These are phyloP conservation scores for Lactarius akahatsu DNA, from an alignment of 768 basidiomycete genomes.

Conservation along the genomic window DNA sequence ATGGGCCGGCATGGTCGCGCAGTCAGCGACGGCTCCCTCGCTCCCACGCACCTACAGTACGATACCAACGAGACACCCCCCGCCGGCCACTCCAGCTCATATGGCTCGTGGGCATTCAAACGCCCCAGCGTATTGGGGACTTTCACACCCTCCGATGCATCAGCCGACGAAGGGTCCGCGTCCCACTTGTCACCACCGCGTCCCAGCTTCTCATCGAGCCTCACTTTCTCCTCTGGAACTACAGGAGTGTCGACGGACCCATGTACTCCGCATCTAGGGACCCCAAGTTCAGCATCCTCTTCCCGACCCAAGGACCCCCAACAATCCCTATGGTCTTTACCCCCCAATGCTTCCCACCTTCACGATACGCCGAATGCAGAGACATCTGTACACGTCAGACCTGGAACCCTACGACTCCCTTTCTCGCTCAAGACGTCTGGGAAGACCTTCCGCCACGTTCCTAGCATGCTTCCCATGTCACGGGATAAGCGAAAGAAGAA, in stretches of 20 bases:
- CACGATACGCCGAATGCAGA: constrained; percentile 38
- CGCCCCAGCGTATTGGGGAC: constrained; percentile 61
- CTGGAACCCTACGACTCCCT: constrained; percentile 37
- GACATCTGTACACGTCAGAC: constrained; percentile 29
- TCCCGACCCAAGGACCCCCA: constrained; percentile 38
- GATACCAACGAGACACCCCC: constrained; percentile 11
- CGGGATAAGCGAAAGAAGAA: constrained; percentile 57
- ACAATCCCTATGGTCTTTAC: constrained; percentile 42
- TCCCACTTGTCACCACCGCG: constrained; percentile 35
- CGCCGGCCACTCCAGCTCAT: constrained; percentile 13
- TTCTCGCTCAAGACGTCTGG: constrained; percentile 34
- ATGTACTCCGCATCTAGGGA: constrained; percentile 34
- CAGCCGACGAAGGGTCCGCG: constrained; percentile 32
- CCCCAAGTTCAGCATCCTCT: constrained; percentile 39
- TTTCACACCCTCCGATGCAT: constrained; percentile 50
- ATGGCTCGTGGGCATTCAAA: constrained; percentile 35
- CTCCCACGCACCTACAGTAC: constrained; percentile 6
- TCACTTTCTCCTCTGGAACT: constrained; percentile 30
- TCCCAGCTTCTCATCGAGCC: constrained; percentile 31
- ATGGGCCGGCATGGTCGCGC: constrained; percentile 38
- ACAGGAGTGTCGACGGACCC: constrained; percentile 27
- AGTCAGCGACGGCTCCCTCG: constrained; percentile 34
- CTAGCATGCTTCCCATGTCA: constrained; percentile 31
- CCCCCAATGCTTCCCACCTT: constrained; percentile 42
- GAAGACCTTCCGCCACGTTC: constrained; percentile 28